A percentile compares a stretch with the other conserved stretches of the same genome.
phyloP scores from a whole-genome alignment of 1,284 basidiomycete species.

The Heliocybe sulcata region DNA sequence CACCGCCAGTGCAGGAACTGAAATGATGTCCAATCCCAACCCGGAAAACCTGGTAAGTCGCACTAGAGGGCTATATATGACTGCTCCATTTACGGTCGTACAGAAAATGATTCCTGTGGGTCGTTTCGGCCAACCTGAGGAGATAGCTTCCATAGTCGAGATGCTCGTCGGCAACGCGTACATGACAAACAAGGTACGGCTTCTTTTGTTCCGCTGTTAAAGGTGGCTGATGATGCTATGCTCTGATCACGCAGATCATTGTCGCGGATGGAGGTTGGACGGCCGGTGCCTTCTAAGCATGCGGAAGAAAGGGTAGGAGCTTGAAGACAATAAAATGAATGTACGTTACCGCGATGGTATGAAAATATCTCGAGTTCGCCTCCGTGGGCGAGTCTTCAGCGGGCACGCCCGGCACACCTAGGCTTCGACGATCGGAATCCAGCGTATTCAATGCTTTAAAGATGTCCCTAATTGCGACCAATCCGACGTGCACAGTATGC shows the following conservation, averaged over 20 bases:
- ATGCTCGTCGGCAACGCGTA: slow-evolving; percentile 41
- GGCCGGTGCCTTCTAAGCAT: too few species aligned
- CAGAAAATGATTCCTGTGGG: slow-evolving; percentile 43
- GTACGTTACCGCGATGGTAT: too few species aligned
- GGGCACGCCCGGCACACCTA: slow-evolving; percentile 4
- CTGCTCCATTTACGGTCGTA: not conserved
- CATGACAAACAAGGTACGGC: slow-evolving; percentile 47
- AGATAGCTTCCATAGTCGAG: slow-evolving; percentile 43
- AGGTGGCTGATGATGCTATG: slow-evolving; percentile 7
- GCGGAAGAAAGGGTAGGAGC: too few species aligned
- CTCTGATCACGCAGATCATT: not conserved
- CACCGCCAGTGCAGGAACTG: slow-evolving; percentile 29
- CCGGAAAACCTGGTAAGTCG: slow-evolving; percentile 24
- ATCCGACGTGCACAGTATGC: slow-evolving; percentile 44
- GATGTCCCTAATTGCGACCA: slow-evolving; percentile 48
- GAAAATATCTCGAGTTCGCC: too few species aligned
- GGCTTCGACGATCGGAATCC: slow-evolving; percentile 43
- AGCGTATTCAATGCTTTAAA: slow-evolving; percentile 53
- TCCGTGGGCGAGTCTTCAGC: slow-evolving; percentile 35
- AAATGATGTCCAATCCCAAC: slow-evolving; percentile 36
- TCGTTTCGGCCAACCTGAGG: slow-evolving; percentile 40
- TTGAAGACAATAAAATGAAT: too few species aligned
- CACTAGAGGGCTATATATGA: not conserved
- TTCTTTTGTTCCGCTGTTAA: not conserved
- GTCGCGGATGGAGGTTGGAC: too few species aligned